A percentile compares a stretch with the other conserved stretches of the same genome.
phyloP scores from a whole-genome alignment of 2,329 filamentous ascomycete species.

The Fusarium burgessii region DNA sequence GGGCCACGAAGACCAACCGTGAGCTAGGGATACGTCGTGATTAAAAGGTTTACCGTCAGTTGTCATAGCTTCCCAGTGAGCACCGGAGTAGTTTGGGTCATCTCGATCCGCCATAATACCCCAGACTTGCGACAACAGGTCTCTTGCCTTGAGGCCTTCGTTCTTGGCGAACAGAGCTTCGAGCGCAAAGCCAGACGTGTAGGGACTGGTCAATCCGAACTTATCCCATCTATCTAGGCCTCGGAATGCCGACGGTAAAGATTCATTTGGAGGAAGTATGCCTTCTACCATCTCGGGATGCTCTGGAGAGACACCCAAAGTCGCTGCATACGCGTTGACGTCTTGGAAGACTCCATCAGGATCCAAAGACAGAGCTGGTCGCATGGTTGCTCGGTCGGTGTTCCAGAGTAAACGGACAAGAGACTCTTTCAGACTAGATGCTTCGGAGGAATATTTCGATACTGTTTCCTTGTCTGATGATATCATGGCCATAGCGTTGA shows the following conservation, averaged over 20 bases:
- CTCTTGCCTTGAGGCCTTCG: background rate
- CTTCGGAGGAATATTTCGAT: background rate
- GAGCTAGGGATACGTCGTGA: constrained; percentile 1
- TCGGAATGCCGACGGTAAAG: background rate
- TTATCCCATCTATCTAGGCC: background rate
- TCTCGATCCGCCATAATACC: background rate
- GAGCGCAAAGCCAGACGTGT: constrained; percentile 3
- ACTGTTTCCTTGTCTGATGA: fast-evolving
- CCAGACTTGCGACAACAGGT: background rate
- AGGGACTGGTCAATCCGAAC: background rate
- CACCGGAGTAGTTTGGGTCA: background rate
- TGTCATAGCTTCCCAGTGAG: constrained; percentile 9
- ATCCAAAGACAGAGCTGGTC: background rate
- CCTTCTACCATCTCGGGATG: background rate
- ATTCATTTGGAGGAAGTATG: background rate
- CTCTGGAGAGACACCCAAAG: background rate
- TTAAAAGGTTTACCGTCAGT: background rate
- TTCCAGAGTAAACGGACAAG: background rate
- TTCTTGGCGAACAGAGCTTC: background rate
- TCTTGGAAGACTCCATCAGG: background rate
- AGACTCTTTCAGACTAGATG: fast-evolving
- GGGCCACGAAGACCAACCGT: constrained; percentile 15
- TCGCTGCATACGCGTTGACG: background rate
- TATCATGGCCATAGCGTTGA: constrained; percentile 5
- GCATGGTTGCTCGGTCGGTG: background rate